These are phyloP conservation scores for Sphagnum magellanicum DNA, from an alignment of 228 moss, liverwort and hornwort species.

Conservation along the genomic window DNA sequence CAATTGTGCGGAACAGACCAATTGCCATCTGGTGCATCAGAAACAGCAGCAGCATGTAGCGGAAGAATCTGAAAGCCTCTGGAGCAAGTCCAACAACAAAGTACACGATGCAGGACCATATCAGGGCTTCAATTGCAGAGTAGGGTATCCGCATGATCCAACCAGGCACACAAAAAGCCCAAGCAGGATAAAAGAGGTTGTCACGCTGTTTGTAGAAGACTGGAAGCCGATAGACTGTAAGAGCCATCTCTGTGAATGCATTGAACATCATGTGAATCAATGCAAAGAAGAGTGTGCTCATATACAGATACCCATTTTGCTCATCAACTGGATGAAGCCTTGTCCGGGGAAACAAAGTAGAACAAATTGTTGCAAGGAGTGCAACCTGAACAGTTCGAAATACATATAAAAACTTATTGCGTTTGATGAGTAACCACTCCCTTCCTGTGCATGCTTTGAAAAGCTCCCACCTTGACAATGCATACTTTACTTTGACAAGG, in stretches of 20 bases:
- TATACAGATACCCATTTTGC: constrained; percentile 53
- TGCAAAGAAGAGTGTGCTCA: constrained; percentile 61
- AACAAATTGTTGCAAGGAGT: constrained; percentile 43
- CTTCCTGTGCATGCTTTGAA: constrained; percentile 46
- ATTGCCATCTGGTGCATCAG: constrained; percentile 72
- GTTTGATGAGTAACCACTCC: constrained; percentile 57
- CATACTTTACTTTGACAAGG: constrained; percentile 37
- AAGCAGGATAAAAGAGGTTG: constrained; percentile 60
- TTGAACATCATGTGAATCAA: constrained; percentile 81
- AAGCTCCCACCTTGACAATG: constrained; percentile 43
- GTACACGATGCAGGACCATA: constrained; percentile 61
- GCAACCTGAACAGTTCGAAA: constrained; percentile 55
- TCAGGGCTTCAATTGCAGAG: constrained; percentile 51
- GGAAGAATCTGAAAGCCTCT: constrained; percentile 32
- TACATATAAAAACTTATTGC: constrained; percentile 53
- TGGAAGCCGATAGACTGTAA: constrained; percentile 49
- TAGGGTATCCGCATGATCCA: constrained; percentile 64
- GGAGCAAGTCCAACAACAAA: constrained; percentile 64
- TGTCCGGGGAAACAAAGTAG: constrained; percentile 52
- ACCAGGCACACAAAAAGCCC: constrained; percentile 58
- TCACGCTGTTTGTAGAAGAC: constrained; percentile 66
- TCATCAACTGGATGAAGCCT: constrained; percentile 50
- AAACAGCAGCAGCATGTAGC: constrained; percentile 51
- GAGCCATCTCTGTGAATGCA: constrained; percentile 62
- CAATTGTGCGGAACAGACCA: constrained; percentile 58